Conservation (phyloP, 2,329 filamentous ascomycete species). For the Aspergillus amoenus region DNA sequence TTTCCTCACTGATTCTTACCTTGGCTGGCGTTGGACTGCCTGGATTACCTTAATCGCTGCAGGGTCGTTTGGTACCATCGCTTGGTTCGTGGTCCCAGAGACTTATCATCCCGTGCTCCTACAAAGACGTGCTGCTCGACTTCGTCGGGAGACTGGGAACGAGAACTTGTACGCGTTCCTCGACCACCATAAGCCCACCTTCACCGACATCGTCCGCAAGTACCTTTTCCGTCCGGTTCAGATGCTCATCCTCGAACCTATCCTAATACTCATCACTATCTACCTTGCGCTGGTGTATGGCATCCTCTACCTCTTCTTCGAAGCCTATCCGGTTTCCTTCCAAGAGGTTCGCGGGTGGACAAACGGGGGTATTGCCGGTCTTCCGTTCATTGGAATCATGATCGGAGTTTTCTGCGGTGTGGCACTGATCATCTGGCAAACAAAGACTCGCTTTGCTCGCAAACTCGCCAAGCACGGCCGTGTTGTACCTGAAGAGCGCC, state of each 20-base stretch:
- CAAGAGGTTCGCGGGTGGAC: conserved; percentile 38
- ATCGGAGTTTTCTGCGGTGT: conserved; percentile 36
- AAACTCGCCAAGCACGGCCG: conserved; percentile 31
- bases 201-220: conserved; percentile 41
- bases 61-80: conserved; percentile 43
- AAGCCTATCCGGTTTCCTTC: conserved; percentile 44
- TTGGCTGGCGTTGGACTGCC: conserved; percentile 59
- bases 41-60: conserved; percentile 56
- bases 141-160: conserved; percentile 50
- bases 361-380: conserved; percentile 34
- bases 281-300: conserved; percentile 43
- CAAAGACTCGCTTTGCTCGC: conserved; percentile 41
- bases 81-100: conserved; percentile 51
- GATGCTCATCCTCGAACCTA: conserved; percentile 51
- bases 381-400: conserved; percentile 40
- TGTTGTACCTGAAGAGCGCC: conserved; percentile 45
- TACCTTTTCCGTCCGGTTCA: conserved; percentile 47
- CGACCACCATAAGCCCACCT: conserved; percentile 43
- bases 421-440: conserved; percentile 38
- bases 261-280: conserved; percentile 48
- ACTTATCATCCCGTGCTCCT: conserved; percentile 52
- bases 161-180: conserved; percentile 46
- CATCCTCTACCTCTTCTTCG: conserved; percentile 40
- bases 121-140: conserved; percentile 44
- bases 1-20: conserved; percentile 49